phyloP scores from a whole-genome alignment of 1,139 yeast genomes.

The Suhomyces terraborum region DNA sequence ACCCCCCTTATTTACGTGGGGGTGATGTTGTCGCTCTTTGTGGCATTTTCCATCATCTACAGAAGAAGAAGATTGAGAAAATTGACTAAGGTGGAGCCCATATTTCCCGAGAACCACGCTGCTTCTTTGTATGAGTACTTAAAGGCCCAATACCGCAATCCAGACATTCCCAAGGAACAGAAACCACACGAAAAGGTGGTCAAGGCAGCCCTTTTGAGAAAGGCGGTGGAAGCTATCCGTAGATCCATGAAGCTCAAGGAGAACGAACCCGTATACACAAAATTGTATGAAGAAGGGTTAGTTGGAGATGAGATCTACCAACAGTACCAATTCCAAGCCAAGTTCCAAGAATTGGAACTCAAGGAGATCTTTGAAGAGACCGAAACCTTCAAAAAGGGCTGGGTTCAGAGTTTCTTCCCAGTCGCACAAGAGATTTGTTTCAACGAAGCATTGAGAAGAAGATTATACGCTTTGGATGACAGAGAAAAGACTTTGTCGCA shows the following conservation, averaged over 20 bases:
- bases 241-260: slow-evolving; percentile 73
- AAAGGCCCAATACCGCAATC: slow-evolving; percentile 46
- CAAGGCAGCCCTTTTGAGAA: slow-evolving; percentile 78
- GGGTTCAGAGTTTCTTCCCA: slow-evolving; percentile 77
- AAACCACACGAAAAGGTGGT: slow-evolving; percentile 79
- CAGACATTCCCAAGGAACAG: slow-evolving; percentile 39
- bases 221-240: slow-evolving; percentile 74
- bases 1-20: slow-evolving; percentile 84
- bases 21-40: slow-evolving; percentile 67
- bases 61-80: slow-evolving; percentile 59
- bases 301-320: slow-evolving; percentile 88
- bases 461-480: slow-evolving; percentile 64
- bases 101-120: slow-evolving; percentile 69
- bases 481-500: slow-evolving; percentile 51
- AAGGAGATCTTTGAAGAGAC: slow-evolving; percentile 80
- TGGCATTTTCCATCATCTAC: slow-evolving; percentile 72
- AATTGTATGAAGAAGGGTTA: slow-evolving; percentile 81
- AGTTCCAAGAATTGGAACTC: slow-evolving; percentile 78
- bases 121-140: slow-evolving; percentile 65
- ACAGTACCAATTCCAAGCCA: slow-evolving; percentile 75
- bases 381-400: slow-evolving; percentile 69
- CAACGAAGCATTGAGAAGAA: slow-evolving; percentile 85
- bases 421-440: slow-evolving; percentile 88
- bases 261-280: slow-evolving; percentile 63
- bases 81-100: slow-evolving; percentile 61